phyloP scores from a whole-genome alignment of 305 asterid species.

The Stenogyne calaminthoides region DNA sequence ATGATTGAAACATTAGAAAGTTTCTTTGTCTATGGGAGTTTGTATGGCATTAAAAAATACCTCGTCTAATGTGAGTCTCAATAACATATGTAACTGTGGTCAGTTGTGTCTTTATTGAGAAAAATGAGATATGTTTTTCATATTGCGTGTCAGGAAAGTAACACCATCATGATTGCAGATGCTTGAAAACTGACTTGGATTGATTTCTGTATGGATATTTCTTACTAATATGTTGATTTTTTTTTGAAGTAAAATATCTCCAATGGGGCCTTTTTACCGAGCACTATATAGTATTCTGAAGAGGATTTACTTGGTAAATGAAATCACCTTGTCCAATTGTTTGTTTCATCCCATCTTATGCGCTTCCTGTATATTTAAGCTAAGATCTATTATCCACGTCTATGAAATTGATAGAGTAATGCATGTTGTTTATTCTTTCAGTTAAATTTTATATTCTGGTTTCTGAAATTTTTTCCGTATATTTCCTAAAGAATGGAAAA shows the following conservation, averaged over 20 bases:
- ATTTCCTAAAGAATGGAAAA: too few species aligned
- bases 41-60: slow-evolving; percentile 12
- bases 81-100: neutral
- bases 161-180: slow-evolving; percentile 4
- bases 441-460: too few species aligned
- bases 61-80: neutral
- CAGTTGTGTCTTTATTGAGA: neutral
- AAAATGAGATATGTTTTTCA: neutral
- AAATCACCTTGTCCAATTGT: neutral
- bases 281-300: neutral
- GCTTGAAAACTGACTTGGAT: neutral
- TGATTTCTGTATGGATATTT: neutral
- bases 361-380: neutral
- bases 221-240: neutral
- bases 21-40: slow-evolving; percentile 14
- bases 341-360: neutral
- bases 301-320: neutral
- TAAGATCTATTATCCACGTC: neutral
- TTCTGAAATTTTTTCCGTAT: too few species aligned
- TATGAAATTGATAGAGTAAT: neutral
- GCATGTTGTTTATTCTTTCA: too few species aligned
- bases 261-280: neutral
- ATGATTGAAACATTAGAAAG: slow-evolving; percentile 1
- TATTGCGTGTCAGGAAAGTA: neutral
- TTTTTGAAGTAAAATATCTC: too few species aligned